Conservation (phyloP, 2,329 filamentous ascomycete genomes). For the Fusarium pininemorale region DNA sequence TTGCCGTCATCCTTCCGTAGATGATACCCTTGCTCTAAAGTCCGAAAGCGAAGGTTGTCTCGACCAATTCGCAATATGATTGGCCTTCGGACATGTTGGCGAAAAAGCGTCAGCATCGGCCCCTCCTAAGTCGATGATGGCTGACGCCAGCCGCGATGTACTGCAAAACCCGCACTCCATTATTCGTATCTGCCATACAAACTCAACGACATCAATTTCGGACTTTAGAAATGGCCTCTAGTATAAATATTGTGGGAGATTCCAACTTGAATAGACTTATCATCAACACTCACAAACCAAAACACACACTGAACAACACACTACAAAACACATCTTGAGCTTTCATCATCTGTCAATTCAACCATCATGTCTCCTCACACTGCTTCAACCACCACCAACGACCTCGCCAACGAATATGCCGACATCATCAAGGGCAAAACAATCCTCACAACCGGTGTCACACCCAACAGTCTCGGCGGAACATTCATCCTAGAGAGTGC, state of each 20-base stretch:
- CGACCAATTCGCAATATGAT: background rate
- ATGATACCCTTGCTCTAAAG: background rate
- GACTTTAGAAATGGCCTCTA: background rate
- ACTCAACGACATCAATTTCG: background rate
- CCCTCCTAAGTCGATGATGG: slow-evolving; percentile 18
- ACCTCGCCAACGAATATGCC: slow-evolving; percentile 44
- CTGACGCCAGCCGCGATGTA: slow-evolving; percentile 33
- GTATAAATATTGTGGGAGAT: slow-evolving; percentile 1
- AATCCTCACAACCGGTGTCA: slow-evolving; percentile 55
- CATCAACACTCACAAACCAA: background rate
- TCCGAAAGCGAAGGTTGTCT: background rate
- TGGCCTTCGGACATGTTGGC: background rate
- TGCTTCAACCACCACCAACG: slow-evolving; percentile 36
- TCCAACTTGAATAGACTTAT: background rate
- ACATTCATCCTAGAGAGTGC: slow-evolving; percentile 51
- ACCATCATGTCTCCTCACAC: slow-evolving; percentile 28
- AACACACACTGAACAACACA: background rate
- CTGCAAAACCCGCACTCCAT: background rate
- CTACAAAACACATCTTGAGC: background rate
- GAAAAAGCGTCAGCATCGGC: background rate
- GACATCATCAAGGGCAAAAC: slow-evolving; percentile 48
- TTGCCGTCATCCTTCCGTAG: background rate
- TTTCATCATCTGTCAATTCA: background rate
- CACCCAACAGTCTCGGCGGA: slow-evolving; percentile 51
- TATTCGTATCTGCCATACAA: background rate